Evolutionary conservation across 192 early-diverging fungal species (phyloP), one percentile per base, ranked within the genome.

Genomic region (Podochytrium sp.): DNA sequence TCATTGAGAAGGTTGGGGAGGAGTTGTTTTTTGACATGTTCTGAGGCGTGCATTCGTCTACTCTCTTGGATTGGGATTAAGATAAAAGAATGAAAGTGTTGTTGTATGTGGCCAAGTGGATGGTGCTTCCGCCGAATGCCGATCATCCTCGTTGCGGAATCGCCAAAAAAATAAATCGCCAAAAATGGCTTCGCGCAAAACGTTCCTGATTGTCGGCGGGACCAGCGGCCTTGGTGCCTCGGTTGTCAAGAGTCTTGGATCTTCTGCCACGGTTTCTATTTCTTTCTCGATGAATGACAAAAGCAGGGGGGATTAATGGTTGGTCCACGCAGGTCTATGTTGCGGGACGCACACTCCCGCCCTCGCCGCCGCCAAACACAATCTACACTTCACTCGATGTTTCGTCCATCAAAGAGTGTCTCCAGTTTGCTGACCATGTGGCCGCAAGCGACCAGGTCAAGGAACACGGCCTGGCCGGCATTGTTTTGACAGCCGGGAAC

Each of bases 1-100:
- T 85, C 60, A 64, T 85, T 73, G 79, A 77, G 38, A 67, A 68
- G 32, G 75, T 85, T 29, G 84, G 79, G 18, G 81, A 85, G 16
- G 79, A 79, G 40, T 57, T 83, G 50, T 63, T 84, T 70, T 69
- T 25, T 29, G 66, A 69, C 35, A 69, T 69, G 66, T 69, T 69
- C 40, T 69, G 32, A 37, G 7, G 30, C 25, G 23, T 7, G 20
- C 16, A 55, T n/a, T n/a, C n/a, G n/a, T n/a, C n/a, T n/a, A n/a
- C n/a, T n/a, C n/a, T n/a, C n/a, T n/a, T n/a, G n/a, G n/a, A n/a
- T n/a, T n/a, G n/a, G n/a, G n/a, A n/a, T n/a, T n/a, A 55, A 55
- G 30, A 20, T 55, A 23, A 55, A 55, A 20, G 30, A 55, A 55
- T 55, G 30, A 55, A 55, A 16, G 43, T 16, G n/a, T 47, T 20